phyloP scores from a whole-genome alignment of 352 stramenopile species.

The Phytophthora uliginosa region DNA sequence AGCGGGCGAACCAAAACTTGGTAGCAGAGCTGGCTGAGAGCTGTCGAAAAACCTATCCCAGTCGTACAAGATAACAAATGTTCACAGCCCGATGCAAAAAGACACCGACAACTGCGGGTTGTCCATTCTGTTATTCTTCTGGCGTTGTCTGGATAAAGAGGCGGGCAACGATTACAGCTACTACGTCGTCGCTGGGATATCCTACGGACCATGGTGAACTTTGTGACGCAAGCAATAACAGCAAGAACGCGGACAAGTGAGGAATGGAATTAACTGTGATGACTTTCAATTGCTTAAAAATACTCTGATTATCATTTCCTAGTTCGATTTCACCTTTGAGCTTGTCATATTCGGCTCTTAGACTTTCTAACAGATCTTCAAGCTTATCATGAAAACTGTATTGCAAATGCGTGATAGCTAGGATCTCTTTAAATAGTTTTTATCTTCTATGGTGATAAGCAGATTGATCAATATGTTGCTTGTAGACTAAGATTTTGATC shows the following conservation, averaged over 20 bases:
- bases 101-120: not conserved
- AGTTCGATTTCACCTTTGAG: too few species aligned
- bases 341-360: constrained; percentile 10
- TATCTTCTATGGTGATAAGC: constrained; percentile 17
- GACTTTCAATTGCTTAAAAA: too few species aligned
- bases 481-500: not conserved
- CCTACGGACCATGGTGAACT: too few species aligned
- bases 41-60: not conserved
- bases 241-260: too few species aligned
- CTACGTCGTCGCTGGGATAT: not conserved
- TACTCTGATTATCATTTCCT: too few species aligned
- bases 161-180: not conserved
- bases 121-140: not conserved
- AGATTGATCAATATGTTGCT: constrained; percentile 10
- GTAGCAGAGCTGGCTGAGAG: not conserved
- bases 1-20: constrained; percentile 1
- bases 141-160: not conserved
- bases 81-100: not conserved
- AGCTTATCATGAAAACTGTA: constrained; percentile 16
- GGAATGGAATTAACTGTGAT: too few species aligned
- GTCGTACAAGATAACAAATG: not conserved
- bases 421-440: constrained; percentile 19
- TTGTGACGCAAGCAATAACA: not conserved
- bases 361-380: constrained; percentile 5
- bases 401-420: constrained; percentile 10